Evolutionary conservation across 176 grass and related monocot genomes (phyloP), one percentile per base, ranked within the genome.

Genomic region (Oryza brachyantha): DNA sequence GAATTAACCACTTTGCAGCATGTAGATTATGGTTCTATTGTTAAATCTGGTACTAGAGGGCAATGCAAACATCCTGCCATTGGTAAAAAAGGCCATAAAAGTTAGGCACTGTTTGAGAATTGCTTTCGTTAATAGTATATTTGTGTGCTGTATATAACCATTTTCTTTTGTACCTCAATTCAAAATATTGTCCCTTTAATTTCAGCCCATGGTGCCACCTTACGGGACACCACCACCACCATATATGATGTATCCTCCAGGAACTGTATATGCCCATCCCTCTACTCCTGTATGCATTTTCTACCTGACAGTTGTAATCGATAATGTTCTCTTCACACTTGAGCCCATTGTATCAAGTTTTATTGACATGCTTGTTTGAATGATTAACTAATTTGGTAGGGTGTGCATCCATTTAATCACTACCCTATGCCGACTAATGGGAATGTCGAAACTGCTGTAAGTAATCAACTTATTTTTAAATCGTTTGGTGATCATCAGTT

Each of bases 241-340:
- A 58, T 98, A 94, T 89, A 55, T 94, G 77, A 93, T 93, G 90
- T 98, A 98, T 86, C 96, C 96, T 77, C 92, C 92, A 76, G 90
- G 92, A 86, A 93, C 91, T 77, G 88, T 94, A 75, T 98, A 98
- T 81, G 87, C 96, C 58, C 96, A 94, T 70, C 90, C 92, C 17
- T 87, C 96, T 55, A 83, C 90, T 83, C 90, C 86, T 72, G 96
- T 98, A 94, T 66, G 66, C 76, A 86, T 77, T 87, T 76, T 75
- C 52, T 66, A 61, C 37, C 25, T 85, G 31, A 60, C 40, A 69
- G 69, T 24, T 76, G 29, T 76, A 70, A 17, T 64, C 50, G 32
- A 66, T 61, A 79, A 66, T 70, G 21, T 74, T 61, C 48, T 69
- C 52, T 73, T 79, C 79, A 43, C 77, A 67, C 39, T 26, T 0